Percentiles rank a stretch among this genome's conserved stretches.
These are phyloP conservation scores for Cornus florida DNA, from an alignment of 148 eudicot genomes.

Conservation along the genomic window DNA sequence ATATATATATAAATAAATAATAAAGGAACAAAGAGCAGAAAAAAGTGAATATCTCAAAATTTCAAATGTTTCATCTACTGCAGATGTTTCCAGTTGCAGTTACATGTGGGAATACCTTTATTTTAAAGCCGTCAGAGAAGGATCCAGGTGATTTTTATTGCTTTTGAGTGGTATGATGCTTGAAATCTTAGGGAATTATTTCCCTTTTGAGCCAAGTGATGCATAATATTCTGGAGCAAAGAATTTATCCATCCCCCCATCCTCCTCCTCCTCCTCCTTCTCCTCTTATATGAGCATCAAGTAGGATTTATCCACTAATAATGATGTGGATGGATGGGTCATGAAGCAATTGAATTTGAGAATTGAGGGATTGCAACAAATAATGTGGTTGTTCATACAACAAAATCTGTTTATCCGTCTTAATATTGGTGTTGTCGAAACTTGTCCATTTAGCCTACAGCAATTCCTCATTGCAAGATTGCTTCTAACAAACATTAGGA, in stretches of 20 bases:
- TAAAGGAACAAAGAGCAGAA: background rate
- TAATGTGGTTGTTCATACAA: background rate
- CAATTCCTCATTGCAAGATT: background rate
- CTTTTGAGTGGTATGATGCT: background rate
- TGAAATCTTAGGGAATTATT: background rate
- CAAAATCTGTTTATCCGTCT: background rate
- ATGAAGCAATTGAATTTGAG: too few relatives aligned
- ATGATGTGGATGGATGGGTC: too few relatives aligned
- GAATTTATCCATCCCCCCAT: too few relatives aligned
- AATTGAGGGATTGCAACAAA: background rate
- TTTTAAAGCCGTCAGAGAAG: slow-evolving; percentile 94
- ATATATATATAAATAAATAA: background rate
- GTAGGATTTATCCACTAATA: too few relatives aligned
- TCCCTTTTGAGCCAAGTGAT: background rate
- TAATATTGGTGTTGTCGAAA: background rate
- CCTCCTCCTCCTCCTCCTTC: too few relatives aligned
- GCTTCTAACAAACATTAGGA: background rate
- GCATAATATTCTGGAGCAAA: background rate
- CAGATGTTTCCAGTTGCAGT: slow-evolving; percentile 99
- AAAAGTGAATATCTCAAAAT: slow-evolving; percentile 7
- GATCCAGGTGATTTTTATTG: slow-evolving; percentile 72
- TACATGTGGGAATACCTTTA: slow-evolving; percentile 84
- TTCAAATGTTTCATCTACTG: slow-evolving; percentile 6
- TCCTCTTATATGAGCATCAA: too few relatives aligned
- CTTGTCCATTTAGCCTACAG: background rate